These are phyloP conservation scores for Bruguiera gymnorhiza DNA, from an alignment of 345 rosid genomes.

Conservation along the genomic window DNA sequence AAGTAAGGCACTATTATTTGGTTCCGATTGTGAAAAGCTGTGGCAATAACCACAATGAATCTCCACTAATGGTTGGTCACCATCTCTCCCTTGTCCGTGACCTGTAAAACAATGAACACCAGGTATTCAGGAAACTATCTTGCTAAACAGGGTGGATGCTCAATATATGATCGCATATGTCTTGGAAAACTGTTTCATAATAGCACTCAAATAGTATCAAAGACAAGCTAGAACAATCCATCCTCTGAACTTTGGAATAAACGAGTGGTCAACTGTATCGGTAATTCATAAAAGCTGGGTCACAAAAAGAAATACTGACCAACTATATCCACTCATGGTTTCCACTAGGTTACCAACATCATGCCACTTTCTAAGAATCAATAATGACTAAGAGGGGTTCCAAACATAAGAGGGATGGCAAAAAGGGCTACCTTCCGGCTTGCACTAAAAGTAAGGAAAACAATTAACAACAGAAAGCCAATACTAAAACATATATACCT, in stretches of 20 bases:
- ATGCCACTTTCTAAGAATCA: neutral
- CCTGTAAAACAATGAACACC: conserved; percentile 31
- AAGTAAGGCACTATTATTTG: conserved; percentile 33
- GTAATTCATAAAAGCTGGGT: too few relatives aligned
- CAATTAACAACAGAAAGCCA: neutral
- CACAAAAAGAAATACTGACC: too few relatives aligned
- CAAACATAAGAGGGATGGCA: neutral
- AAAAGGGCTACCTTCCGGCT: neutral
- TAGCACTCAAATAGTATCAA: too few relatives aligned
- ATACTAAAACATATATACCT: conserved; percentile 43
- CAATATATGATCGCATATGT: neutral
- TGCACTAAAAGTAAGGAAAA: conserved; percentile 14
- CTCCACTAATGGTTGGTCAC: conserved; percentile 39
- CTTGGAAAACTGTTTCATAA: neutral
- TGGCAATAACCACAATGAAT: conserved; percentile 16
- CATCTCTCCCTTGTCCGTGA: conserved; percentile 56
- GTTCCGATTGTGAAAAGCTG: conserved; percentile 31
- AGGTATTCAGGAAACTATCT: neutral
- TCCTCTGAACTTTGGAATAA: too few relatives aligned
- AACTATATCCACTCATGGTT: too few relatives aligned
- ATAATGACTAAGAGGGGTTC: neutral
- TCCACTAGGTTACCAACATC: too few relatives aligned
- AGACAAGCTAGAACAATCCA: too few relatives aligned
- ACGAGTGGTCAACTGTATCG: too few relatives aligned
- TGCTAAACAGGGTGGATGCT: neutral